Percentiles rank a stretch among this genome's conserved stretches.
phyloP scores from a whole-genome alignment of 352 stramenopile genomes.

The Phytophthora litchii region DNA sequence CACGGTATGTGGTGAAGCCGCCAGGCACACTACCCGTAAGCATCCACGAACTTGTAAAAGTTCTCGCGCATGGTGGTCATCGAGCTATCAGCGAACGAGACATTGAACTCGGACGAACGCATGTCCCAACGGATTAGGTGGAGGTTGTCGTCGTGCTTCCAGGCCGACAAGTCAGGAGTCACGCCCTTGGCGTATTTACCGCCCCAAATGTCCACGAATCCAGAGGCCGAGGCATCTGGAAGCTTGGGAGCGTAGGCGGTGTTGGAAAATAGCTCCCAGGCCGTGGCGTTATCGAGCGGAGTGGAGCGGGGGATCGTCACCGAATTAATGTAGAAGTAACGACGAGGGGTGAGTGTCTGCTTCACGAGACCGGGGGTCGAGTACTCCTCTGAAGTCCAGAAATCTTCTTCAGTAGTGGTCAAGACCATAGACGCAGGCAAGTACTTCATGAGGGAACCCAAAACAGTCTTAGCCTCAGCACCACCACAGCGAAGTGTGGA shows the following conservation, averaged over 20 bases:
- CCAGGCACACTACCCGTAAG: slow-evolving; percentile 27
- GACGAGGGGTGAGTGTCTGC: slow-evolving; percentile 23
- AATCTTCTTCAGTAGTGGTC: slow-evolving; percentile 19
- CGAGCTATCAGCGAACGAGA: slow-evolving; percentile 25
- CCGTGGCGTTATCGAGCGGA: slow-evolving; percentile 24
- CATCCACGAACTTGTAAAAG: slow-evolving; percentile 34
- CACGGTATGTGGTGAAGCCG: slow-evolving; percentile 34
- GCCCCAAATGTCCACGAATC: slow-evolving; percentile 32
- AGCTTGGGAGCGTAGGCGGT: slow-evolving; percentile 26
- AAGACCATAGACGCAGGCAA: slow-evolving; percentile 25
- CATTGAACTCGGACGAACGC: slow-evolving; percentile 22
- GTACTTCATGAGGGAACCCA: slow-evolving; percentile 25
- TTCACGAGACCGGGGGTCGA: slow-evolving; percentile 24
- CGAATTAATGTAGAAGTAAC: slow-evolving; percentile 38
- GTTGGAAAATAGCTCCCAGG: slow-evolving; percentile 21
- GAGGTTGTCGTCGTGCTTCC: slow-evolving; percentile 34
- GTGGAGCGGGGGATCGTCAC: slow-evolving; percentile 27
- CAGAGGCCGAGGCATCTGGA: slow-evolving; percentile 18
- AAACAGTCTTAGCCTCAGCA: slow-evolving; percentile 7
- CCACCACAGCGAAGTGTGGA: slow-evolving; percentile 8
- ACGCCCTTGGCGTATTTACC: slow-evolving; percentile 24
- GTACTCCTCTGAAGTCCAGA: slow-evolving; percentile 24
- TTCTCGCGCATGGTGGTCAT: slow-evolving; percentile 20
- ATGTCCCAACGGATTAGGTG: slow-evolving; percentile 36
- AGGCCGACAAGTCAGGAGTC: slow-evolving; percentile 20